Conservation (phyloP, 1,139 yeast species). For the Ashbya aceris region DNA sequence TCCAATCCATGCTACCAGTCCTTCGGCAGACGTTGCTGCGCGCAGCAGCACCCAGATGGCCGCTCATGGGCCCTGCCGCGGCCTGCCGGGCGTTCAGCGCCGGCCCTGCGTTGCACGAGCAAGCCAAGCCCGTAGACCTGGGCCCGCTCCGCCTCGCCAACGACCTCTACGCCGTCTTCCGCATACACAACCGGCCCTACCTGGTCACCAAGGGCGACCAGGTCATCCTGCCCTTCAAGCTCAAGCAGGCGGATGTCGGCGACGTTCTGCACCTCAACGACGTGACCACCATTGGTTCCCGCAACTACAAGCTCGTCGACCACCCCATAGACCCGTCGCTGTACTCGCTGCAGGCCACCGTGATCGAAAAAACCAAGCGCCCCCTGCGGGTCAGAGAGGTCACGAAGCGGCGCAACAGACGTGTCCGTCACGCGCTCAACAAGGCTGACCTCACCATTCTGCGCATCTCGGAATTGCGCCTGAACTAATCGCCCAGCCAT, state of each 20-base stretch:
- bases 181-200: constrained; percentile 76
- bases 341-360: constrained; percentile 62
- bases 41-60: too few relatives aligned
- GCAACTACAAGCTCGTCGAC: constrained; percentile 63
- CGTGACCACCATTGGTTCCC: constrained; percentile 75
- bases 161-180: constrained; percentile 70
- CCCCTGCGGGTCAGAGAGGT: constrained; percentile 62
- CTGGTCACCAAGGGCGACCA: constrained; percentile 87
- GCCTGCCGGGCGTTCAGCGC: too few relatives aligned
- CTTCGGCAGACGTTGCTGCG: too few relatives aligned
- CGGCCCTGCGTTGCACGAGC: too few relatives aligned
- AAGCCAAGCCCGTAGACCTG: constrained; percentile 29
- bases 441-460: constrained; percentile 78
- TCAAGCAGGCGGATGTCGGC: constrained; percentile 73
- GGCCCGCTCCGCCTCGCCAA: constrained; percentile 57
- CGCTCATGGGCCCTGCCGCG: too few relatives aligned
- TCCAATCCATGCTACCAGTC: too few relatives aligned
- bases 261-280: constrained; percentile 64
- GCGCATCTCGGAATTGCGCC: constrained; percentile 61
- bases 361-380: constrained; percentile 78
- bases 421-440: constrained; percentile 65
- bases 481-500: constrained; percentile 28
- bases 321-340: constrained; percentile 44
- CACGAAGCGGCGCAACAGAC: constrained; percentile 75
- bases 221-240: constrained; percentile 64